Conservation (phyloP, 768 basidiomycete species). For the Porphyrellus cyaneotinctus region DNA sequence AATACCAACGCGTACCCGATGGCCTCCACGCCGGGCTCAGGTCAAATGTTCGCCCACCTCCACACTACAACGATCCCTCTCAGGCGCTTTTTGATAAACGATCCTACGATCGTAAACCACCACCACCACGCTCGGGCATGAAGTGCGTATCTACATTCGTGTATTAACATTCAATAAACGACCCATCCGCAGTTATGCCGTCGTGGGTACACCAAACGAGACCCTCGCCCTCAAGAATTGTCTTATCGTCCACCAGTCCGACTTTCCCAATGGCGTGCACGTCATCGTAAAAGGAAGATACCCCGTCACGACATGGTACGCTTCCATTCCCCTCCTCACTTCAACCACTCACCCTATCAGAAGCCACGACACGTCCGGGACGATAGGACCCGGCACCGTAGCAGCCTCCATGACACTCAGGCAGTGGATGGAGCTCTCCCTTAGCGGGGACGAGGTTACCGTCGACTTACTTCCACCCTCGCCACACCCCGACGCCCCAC, state of each 20-base stretch:
- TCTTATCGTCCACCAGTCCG: slow-evolving; percentile 71
- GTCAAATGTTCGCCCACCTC: slow-evolving; percentile 32
- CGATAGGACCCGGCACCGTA: slow-evolving; percentile 61
- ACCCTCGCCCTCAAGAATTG: slow-evolving; percentile 76
- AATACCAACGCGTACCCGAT: slow-evolving; percentile 44
- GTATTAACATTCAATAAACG: not conserved
- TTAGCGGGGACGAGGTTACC: slow-evolving; percentile 69
- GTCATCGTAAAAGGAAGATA: slow-evolving; percentile 70
- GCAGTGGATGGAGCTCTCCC: slow-evolving; percentile 85
- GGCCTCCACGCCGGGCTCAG: slow-evolving; percentile 34
- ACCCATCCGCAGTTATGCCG: slow-evolving; percentile 41
- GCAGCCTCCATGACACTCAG: slow-evolving; percentile 78
- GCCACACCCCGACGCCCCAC: slow-evolving; percentile 48
- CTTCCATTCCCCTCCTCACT: not conserved
- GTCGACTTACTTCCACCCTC: slow-evolving; percentile 55
- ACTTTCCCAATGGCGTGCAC: slow-evolving; percentile 72
- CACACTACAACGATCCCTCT: slow-evolving; percentile 52
- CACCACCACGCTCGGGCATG: slow-evolving; percentile 31
- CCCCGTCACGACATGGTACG: slow-evolving; percentile 71
- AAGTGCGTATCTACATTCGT: slow-evolving; percentile 13
- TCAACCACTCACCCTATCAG: slow-evolving; percentile 26
- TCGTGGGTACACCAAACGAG: slow-evolving; percentile 60
- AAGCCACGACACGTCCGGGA: slow-evolving; percentile 78
- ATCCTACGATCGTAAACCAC: slow-evolving; percentile 39
- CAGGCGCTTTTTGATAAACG: slow-evolving; percentile 48